Conservation (phyloP, 1,284 basidiomycete species). For the Paramarasmius palmivorus region DNA sequence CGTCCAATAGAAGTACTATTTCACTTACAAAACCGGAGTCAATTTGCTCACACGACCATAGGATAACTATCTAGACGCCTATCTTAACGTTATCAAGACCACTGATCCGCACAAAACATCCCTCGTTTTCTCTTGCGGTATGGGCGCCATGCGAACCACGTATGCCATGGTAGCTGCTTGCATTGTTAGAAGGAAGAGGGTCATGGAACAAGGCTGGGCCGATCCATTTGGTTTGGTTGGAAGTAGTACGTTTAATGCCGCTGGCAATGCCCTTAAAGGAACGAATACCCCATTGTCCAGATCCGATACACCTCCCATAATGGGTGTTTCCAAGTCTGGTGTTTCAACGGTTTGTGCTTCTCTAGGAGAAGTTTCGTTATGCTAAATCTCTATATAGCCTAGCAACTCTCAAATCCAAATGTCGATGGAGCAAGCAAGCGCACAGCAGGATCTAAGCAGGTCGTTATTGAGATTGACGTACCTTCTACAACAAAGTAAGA, state of each 20-base stretch:
- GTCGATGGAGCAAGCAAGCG: slow-evolving; percentile 75
- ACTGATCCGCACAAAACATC: slow-evolving; percentile 83
- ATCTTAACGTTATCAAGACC: slow-evolving; percentile 80
- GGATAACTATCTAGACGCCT: slow-evolving; percentile 95
- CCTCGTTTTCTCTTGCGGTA: slow-evolving; percentile 95
- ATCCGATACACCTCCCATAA: slow-evolving; percentile 24
- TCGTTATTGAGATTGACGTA: slow-evolving; percentile 84
- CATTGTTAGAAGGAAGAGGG: slow-evolving; percentile 84
- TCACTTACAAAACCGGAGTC: slow-evolving; percentile 7
- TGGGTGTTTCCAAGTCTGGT: slow-evolving; percentile 33
- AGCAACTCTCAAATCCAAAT: slow-evolving; percentile 58
- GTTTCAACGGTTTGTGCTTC: slow-evolving; percentile 38
- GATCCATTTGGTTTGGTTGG: slow-evolving; percentile 67
- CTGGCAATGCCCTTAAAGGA: slow-evolving; percentile 11
- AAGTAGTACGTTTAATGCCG: slow-evolving; percentile 18
- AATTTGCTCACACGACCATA: slow-evolving; percentile 27
- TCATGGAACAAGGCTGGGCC: slow-evolving; percentile 72
- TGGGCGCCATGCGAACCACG: slow-evolving; percentile 95
- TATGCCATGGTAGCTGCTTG: slow-evolving; percentile 97
- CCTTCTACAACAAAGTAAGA: slow-evolving; percentile 77
- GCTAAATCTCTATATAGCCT: not conserved
- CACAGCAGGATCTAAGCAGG: slow-evolving; percentile 83
- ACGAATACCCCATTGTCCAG: slow-evolving; percentile 4
- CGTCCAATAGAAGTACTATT: slow-evolving; percentile 77
- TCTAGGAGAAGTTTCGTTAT: not conserved